phyloP scores from a whole-genome alignment of 768 basidiomycete genomes.

The Pleurotus tuber-regium region DNA sequence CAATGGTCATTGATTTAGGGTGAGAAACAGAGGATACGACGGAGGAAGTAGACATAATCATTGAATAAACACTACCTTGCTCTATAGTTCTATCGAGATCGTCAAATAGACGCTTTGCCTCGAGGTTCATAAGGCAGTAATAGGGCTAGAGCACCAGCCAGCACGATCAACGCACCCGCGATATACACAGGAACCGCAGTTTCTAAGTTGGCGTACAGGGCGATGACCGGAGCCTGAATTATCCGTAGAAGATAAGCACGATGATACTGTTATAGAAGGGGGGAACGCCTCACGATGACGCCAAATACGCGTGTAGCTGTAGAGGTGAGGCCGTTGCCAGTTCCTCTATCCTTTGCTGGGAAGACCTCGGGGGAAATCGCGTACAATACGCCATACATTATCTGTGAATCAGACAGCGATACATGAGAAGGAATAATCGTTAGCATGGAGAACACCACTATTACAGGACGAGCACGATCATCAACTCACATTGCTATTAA shows the following conservation, averaged over 20 bases:
- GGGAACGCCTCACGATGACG: slow-evolving; percentile 48
- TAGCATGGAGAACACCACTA: neutral
- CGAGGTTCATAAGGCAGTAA: slow-evolving; percentile 72
- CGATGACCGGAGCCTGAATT: slow-evolving; percentile 70
- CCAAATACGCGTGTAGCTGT: slow-evolving; percentile 66
- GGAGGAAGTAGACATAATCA: no score
- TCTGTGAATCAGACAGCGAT: slow-evolving; percentile 25
- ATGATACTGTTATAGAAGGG: neutral
- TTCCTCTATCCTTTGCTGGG: slow-evolving; percentile 70
- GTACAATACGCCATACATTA: slow-evolving; percentile 78
- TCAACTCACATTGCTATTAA: slow-evolving; percentile 51
- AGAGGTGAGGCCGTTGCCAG: slow-evolving; percentile 64
- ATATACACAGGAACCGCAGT: slow-evolving; percentile 74
- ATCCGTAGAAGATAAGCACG: neutral
- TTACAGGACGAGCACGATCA: neutral
- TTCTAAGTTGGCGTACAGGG: slow-evolving; percentile 60
- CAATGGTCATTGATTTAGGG: no score
- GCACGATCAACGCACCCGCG: slow-evolving; percentile 60
- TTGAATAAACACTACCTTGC: no score
- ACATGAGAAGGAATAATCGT: neutral
- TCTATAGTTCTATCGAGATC: no score
- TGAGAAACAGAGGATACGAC: no score
- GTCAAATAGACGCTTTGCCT: slow-evolving; percentile 70
- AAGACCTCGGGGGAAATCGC: slow-evolving; percentile 70
- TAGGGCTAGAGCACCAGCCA: slow-evolving; percentile 56